Evolutionary conservation across 129 eudicot genomes (phyloP).

Genomic region (Dittrichia graveolens): DNA sequence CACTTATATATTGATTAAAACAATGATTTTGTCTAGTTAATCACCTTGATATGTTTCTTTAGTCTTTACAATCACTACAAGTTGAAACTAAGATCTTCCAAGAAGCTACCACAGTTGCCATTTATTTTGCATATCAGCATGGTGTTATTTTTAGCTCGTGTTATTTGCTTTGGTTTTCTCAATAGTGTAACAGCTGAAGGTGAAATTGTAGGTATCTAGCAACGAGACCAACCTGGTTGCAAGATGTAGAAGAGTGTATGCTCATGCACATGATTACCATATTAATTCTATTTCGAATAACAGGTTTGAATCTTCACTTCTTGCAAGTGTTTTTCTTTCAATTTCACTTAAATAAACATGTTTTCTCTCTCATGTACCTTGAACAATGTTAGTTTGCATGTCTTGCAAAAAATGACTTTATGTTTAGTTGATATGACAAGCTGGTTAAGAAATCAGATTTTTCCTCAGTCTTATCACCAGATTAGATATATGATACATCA

Average conservation of each 20-base stretch:
- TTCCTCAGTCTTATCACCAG: not conserved
- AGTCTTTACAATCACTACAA: not conserved
- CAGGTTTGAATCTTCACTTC: slow-evolving; percentile 51
- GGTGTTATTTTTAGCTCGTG: slow-evolving; percentile 11
- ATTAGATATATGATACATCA: not conserved
- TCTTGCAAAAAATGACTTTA: not conserved
- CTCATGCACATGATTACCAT: slow-evolving; percentile 99
- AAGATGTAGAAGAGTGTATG: slow-evolving; percentile 95
- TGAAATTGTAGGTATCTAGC: slow-evolving; percentile 70
- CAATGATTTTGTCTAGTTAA: not conserved
- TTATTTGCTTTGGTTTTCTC: slow-evolving; percentile 24
- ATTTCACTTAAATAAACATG: not conserved
- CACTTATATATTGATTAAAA: not conserved
- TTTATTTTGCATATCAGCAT: not conserved
- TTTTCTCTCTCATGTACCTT: slow-evolving; percentile 1
- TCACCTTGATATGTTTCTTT: not conserved
- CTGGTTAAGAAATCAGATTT: slow-evolving; percentile 2
- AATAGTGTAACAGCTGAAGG: slow-evolving; percentile 22
- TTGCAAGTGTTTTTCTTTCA: not conserved
- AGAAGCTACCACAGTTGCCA: not conserved
- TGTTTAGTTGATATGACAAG: not conserved
- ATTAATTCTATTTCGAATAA: slow-evolving; percentile 92
- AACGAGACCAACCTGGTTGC: slow-evolving; percentile 89
- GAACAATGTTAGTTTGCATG: slow-evolving; percentile 21
- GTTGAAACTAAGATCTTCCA: slow-evolving; percentile 7